A percentile compares a stretch with the other conserved stretches of the same genome.
These are phyloP conservation scores for Cephaloascus fragrans DNA, from an alignment of 805 yeast species.

Conservation along the genomic window DNA sequence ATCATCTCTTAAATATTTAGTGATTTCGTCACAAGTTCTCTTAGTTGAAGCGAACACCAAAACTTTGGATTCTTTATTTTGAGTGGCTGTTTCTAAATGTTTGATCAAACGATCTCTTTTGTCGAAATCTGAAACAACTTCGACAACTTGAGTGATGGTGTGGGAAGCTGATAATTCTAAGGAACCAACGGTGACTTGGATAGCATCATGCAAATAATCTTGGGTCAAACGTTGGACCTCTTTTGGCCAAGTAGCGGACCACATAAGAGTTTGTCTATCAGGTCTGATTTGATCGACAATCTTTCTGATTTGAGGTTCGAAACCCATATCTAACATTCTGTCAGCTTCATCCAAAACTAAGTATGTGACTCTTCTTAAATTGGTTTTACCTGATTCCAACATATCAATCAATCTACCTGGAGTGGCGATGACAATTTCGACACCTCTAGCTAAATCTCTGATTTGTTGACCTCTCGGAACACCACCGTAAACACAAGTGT, in stretches of 20 bases:
- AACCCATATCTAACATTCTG: conserved; percentile 99
- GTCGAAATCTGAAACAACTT: conserved; percentile 84
- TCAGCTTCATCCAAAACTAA: conserved; percentile 98
- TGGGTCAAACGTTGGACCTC: conserved; percentile 89
- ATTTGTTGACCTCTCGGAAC: conserved; percentile 97
- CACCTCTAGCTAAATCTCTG: conserved; percentile 92
- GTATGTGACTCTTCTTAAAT: conserved; percentile 92
- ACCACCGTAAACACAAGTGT: conserved; percentile 98
- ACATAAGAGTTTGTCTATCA: conserved; percentile 98
- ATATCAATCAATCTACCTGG: conserved; percentile 98
- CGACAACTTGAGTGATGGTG: conserved; percentile 88
- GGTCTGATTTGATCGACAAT: conserved; percentile 95
- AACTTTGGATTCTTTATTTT: conserved; percentile 61
- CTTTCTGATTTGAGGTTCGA: conserved; percentile 98
- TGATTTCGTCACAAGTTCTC: conserved; percentile 94
- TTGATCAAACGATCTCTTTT: conserved; percentile 85
- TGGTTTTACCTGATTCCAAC: conserved; percentile 92
- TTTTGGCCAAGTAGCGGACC: conserved; percentile 99
- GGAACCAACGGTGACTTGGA: conserved; percentile 95
- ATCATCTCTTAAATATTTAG: conserved; percentile 83
- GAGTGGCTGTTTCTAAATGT: conserved; percentile 76
- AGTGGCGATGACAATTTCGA: conserved; percentile 93
- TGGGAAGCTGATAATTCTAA: conserved; percentile 94
- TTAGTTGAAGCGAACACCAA: conserved; percentile 93
- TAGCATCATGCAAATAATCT: conserved; percentile 86